Conservation (phyloP, 345 rosid genomes). For the Barbarea vulgaris region DNA sequence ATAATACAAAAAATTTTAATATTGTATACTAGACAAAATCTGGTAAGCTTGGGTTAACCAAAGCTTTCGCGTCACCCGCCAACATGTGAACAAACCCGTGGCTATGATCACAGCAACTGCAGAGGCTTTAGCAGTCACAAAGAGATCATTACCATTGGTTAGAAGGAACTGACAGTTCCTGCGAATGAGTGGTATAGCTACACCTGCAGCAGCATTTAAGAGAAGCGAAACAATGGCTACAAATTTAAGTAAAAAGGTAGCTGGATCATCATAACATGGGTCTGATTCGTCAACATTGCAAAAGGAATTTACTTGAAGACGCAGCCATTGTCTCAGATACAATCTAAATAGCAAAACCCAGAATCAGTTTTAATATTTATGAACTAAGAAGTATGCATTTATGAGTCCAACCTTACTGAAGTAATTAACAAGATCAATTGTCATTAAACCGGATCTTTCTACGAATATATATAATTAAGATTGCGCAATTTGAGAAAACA, state of each 20-base stretch:
- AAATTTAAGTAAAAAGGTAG: conserved; percentile 61
- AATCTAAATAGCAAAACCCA: conserved; percentile 15
- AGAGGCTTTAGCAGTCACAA: conserved; percentile 79
- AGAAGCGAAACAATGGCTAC: conserved; percentile 78
- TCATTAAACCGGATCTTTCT: too few species aligned
- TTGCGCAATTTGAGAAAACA: too few species aligned
- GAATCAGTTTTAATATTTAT: too few species aligned
- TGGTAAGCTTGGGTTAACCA: conserved; percentile 65
- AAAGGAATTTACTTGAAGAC: conserved; percentile 34
- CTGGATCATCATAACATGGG: conserved; percentile 60
- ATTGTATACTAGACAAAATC: conserved; percentile 8
- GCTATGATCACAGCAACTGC: conserved; percentile 91
- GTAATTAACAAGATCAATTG: too few species aligned
- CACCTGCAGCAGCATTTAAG: conserved; percentile 60
- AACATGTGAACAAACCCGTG: conserved; percentile 94
- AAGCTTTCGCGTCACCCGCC: conserved; percentile 56
- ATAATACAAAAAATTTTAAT: too few species aligned
- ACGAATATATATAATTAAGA: too few species aligned
- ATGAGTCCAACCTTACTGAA: too few species aligned
- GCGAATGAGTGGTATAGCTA: conserved; percentile 72
- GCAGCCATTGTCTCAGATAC: conserved; percentile 36
- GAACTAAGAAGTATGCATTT: too few species aligned
- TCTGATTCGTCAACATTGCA: conserved; percentile 52
- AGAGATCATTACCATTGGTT: conserved; percentile 66
- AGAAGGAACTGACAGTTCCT: conserved; percentile 57